Base-by-base conservation (phyloP, 1,284 basidiomycete genomes). In the Fomitopsis schrenkii region DNA sequence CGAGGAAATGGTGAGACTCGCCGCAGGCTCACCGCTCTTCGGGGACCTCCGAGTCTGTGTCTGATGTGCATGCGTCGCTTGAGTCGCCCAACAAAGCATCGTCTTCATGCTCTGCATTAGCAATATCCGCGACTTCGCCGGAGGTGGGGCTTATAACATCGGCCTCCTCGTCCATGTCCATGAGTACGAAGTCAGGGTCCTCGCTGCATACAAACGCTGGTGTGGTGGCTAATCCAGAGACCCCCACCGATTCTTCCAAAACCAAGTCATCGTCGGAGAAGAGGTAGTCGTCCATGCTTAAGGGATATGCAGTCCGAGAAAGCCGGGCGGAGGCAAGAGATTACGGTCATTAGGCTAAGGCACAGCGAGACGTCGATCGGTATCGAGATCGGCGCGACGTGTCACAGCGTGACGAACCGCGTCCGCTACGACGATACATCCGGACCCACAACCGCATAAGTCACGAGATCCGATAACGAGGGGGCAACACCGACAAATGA, bases 321-420 rank as follows among this genome's bases (percentile, higher is more conserved):
- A 54, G 52, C 36, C 52, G 52, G 52, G 35, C 30, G 50, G 48
- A 15, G 12, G 48, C 30, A 33, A 14, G 30, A 53, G 30, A 26
- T 35, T 22, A 22, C 22, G 22, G 22, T 2, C 22, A 22, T 22
- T 17, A 28, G 19, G 30, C 33, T 17, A 53, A 22, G 35, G 35
- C 52, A 40, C 36, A 3, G 38, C 14, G 22, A 22, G 22, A 22
- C 22, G 22, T 22, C 22, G 19, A 54, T 54, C 52, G 52, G 35
- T 8, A 54, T 54, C 52, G 36, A 40, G 52, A 54, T 54, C 17
- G 22, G 7, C 52, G 35, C 52, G 52, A 40, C 35, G 15, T 14
- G 61, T 66, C 65, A 68, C 65, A 19, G 2, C 42, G 64, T 64
- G 63, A 64, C 65, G 22, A 8, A 15, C 33, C 65, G 62, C 55